Evolutionary conservation across 2,329 filamentous ascomycete species (phyloP), one percentile per base, ranked within the genome.

Genomic region (Paramyrothecium roridum): DNA sequence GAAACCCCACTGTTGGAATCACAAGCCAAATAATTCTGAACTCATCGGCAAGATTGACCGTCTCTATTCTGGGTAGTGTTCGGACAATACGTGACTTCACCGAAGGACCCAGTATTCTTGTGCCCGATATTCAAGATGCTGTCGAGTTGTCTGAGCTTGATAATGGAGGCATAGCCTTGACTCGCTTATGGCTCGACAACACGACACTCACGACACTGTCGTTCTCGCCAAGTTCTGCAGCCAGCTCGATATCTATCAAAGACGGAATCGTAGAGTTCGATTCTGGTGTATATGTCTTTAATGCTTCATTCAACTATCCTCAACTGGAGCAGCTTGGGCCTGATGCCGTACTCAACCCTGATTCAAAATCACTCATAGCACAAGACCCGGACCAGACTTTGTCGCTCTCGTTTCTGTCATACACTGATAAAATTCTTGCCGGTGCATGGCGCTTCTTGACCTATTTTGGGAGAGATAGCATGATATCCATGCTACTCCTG

Each of bases 401-500:
- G 1, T 61, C 62, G 0, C 68, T 88, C 0, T 82, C 83, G 0
- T 88, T 88, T 67, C 70, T 88, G 3, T 87, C 85, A 0, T 88
- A 87, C 59, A 80, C 75, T 0, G 73, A 83, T 33, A 88, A 88
- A 59, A 72, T 88, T 0, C 72, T 86, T 2, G 85, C 86, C 2
- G 85, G 85, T 12, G 83, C 82, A 3, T 88, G 84, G 85, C 73
- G 84, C 2, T 88, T 87, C 60, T 67, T 88, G 48, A 88, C 85
- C 0, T 88, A 88, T 62, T 88, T 88, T 68, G 85, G 84, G 1
- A 78, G 85, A 12, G 85, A 89, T 62, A 84, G 79, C 57, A 84
- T 87, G 76, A 85, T 88, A 43, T 75, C 82, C 1, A 72, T 80
- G 16, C 74, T 88, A 0, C 70, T 88, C 1, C 70, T 87, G 30